A percentile compares a stretch with the other conserved stretches of the same genome.
phyloP scores from a whole-genome alignment of 2,329 filamentous ascomycete species.

The Aphanoascus verrucosus region DNA sequence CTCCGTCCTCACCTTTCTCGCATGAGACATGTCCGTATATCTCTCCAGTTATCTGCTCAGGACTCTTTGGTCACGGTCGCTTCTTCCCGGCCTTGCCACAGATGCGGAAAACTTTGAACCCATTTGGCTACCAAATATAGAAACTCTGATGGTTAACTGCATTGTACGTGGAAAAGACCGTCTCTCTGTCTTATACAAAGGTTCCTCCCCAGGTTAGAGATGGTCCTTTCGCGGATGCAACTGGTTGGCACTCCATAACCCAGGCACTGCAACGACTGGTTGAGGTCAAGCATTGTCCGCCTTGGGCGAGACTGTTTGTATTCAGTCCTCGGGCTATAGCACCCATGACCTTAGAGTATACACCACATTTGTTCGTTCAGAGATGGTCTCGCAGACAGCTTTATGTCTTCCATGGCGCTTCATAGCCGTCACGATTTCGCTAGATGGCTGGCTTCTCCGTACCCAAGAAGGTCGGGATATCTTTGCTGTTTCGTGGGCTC shows the following conservation, averaged over 20 bases:
- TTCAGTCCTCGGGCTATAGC: background rate
- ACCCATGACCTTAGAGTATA: background rate
- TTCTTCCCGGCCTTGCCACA: too few relatives aligned
- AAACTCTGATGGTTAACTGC: too few relatives aligned
- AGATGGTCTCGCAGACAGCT: background rate
- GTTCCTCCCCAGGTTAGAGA: background rate
- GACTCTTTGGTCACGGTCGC: background rate
- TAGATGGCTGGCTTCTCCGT: background rate
- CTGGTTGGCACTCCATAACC: background rate
- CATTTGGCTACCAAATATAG: too few relatives aligned
- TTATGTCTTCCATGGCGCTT: background rate
- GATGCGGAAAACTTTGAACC: too few relatives aligned
- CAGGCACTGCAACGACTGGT: background rate
- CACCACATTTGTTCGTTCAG: background rate
- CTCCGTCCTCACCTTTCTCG: background rate
- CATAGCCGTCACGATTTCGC: background rate
- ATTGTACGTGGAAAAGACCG: too few relatives aligned
- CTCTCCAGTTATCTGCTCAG: background rate
- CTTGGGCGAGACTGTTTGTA: background rate
- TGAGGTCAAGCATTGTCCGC: background rate
- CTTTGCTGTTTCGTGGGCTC: background rate
- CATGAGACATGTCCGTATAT: slow-evolving; percentile 3
- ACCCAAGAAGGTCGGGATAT: background rate
- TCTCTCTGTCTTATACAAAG: too few relatives aligned
- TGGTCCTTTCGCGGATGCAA: background rate